Evolutionary conservation across 2,329 filamentous ascomycete genomes (phyloP), one percentile per base, ranked within the genome.

Genomic region (Fusarium bulbicola): DNA sequence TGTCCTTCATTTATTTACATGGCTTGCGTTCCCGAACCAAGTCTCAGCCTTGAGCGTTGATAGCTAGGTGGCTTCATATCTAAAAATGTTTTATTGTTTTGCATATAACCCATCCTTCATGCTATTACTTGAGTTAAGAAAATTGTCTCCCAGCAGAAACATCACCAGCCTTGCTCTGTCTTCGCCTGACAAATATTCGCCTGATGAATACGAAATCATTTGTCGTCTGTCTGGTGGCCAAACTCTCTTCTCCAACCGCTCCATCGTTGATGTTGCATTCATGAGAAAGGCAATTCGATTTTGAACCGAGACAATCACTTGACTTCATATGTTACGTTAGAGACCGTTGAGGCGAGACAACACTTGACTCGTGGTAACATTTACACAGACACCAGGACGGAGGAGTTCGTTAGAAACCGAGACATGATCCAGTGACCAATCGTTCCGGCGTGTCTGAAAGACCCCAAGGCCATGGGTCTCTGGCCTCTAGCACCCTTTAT

Each of bases 311-410:
- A 66, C 61, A 73, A 37, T 53, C 67, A 66, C 26, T 68, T 72
- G 68, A 68, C 58, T 56, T 40, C 24, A 30, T 53, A 43, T 49
- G 42, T 24, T 70, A 65, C 30, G 47, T 50, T 26, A 50, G 58
- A 62, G 56, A 32, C 34, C 45, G 54, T 50, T 69, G 36, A 70
- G 45, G 70, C 59, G 54, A 70, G 56, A 71, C 59, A 59, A 32
- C 56, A 56, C 46, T 74, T 74, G 71, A 62, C 65, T 56, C 56
- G 42, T 45, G 50, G 70, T 73, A 59, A 26, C 59, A 72, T 73
- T 37, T 37, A 37, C 32, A 37, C 47, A 42, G 52, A 56, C 53
- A 43, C 57, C 40, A 42, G 59, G 65, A 50, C 21, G 39, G 28
- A 26, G 7, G 16, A 30, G 40, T 47, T 47, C 65, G 68, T 70